Base-by-base conservation (phyloP, 2,329 filamentous ascomycete species). In the Ophiostoma pallidulum region DNA sequence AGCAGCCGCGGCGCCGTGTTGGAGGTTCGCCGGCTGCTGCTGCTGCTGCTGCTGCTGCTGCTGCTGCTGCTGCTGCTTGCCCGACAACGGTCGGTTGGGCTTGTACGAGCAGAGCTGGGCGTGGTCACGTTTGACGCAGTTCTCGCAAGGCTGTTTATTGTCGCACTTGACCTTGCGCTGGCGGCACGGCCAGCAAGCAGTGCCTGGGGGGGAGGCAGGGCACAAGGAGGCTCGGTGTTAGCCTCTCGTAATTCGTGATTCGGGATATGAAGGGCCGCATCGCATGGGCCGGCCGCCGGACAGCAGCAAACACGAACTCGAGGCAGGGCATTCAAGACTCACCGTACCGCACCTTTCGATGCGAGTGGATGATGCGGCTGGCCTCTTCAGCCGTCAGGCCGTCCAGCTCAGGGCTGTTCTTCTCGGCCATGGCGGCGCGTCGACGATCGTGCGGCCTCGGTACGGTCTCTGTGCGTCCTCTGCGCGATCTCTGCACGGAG, bases 111-210 rank as follows among this genome's bases (percentile, higher is more conserved):
- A 83, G 43, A 83, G 66, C 62, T 76, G 71, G 3, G 78, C 71
- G 55, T 83, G 79, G 50, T 82, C 78, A 47, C 79, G 67, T 66
- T 81, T 82, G 58, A 80, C 72, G 58, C 79, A 83, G 59, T 83
- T 83, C 58, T 82, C 78, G 61, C 79, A 83, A 1, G 79, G 79
- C 58, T 80, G 73, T 60, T 81, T 78, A 62, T 82, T 82, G 65
- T 82, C 78, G 60, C 79, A 83, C 64, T 82, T 82, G 35, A 83
- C 79, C 63, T 83, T 82, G 54, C 79, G 72, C 62, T 82, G 79
- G 39, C 79, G 71, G 59, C 79, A 83, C 12, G 79, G 79, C 78
- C 78, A 83, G 57, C 79, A 83, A 4, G 77, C 77, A 36, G 77
- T 80, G 49, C 76, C 76, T 80, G 57, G 4, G 14, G 47, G 53